Base-by-base conservation (phyloP, 441 rosid species). In the Erodium texanum region DNA sequence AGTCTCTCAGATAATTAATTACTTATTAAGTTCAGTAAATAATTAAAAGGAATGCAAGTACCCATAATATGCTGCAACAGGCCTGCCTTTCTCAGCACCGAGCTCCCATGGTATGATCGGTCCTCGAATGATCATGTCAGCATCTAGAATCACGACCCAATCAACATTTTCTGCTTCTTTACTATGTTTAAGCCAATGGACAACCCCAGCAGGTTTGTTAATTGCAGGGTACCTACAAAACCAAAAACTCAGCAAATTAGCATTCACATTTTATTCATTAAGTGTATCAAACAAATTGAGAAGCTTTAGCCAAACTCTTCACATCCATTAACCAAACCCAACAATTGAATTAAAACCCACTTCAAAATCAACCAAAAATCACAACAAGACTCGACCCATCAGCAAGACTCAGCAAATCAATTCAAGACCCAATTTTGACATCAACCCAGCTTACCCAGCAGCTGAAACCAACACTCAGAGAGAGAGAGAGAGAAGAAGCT, bases 71-170 rank as follows among this genome's bases (percentile, higher is more conserved):
- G 99, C 99, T 23, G 99, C 84, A 70, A 94, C 86, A 24, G 99
- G 97, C 69, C 81, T 80, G 70, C 97, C 99, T 77, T 73, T 85
- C 79, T 92, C 89, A 0, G 93, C 97, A 70, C 98, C 99, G 66
- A 94, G 96, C 71, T 94, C 87, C 98, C 97, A 89, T 38, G 98
- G 98, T 77, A 94, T 81, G 66, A 94, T 86, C 14, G 98, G 98
- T 71, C 98, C 97, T 78, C 99, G 71, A 68, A 92, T 77, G 78
- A 94, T 88, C 99, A 87, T 87, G 80, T 94, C 99, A 27, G 99
- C 99, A 81, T 94, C 99, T 50, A 94, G 81, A 84, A 94, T 94
- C 64, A 94, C 97, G 56, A 94, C 96, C 98, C 99, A 94, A 71
- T 94, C 99, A 7, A 85, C 94, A 73, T 86, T 82, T 65, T 87